A percentile compares a stretch with the other conserved stretches of the same genome.
Evolutionary conservation across 768 basidiomycete species (phyloP).

Genomic region (Solioccasus polychromus): DNA sequence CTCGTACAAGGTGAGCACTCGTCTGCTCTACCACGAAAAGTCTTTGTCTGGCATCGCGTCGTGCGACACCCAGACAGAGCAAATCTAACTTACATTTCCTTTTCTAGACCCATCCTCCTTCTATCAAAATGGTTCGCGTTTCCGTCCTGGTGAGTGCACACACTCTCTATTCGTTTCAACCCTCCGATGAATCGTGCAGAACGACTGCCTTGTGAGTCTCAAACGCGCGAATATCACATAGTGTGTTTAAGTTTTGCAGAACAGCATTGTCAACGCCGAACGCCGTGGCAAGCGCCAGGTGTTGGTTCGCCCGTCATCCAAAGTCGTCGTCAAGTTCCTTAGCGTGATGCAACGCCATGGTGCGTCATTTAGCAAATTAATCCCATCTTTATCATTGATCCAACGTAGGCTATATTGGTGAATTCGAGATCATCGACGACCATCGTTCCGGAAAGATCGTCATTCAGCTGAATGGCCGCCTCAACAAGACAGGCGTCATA

Average conservation of each 20-base stretch:
- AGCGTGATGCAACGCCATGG: slow-evolving; percentile 99
- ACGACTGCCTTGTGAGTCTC: slow-evolving; percentile 56
- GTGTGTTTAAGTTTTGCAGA: slow-evolving; percentile 39
- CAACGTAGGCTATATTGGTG: slow-evolving; percentile 86
- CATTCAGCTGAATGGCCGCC: slow-evolving; percentile 94
- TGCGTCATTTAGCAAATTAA: too few species aligned
- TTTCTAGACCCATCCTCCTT: neutral
- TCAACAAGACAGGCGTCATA: slow-evolving; percentile 99
- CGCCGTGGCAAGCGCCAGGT: slow-evolving; percentile 99
- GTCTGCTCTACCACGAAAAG: too few species aligned
- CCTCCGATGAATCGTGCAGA: slow-evolving; percentile 23
- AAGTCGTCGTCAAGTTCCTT: slow-evolving; percentile 97
- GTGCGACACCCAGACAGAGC: too few species aligned
- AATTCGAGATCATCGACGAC: slow-evolving; percentile 98
- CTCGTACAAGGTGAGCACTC: too few species aligned
- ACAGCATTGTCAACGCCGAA: slow-evolving; percentile 99
- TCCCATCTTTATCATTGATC: too few species aligned
- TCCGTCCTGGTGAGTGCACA: slow-evolving; percentile 63
- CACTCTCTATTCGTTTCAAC: neutral
- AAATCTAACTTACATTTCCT: too few species aligned
- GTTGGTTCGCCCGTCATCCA: slow-evolving; percentile 93
- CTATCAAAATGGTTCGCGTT: slow-evolving; percentile 76
- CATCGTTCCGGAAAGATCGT: slow-evolving; percentile 98
- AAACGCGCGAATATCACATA: neutral
- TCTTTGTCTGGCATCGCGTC: too few species aligned